Conservation (phyloP, 331 rosid genomes). For the Cucumis variabilis region DNA sequence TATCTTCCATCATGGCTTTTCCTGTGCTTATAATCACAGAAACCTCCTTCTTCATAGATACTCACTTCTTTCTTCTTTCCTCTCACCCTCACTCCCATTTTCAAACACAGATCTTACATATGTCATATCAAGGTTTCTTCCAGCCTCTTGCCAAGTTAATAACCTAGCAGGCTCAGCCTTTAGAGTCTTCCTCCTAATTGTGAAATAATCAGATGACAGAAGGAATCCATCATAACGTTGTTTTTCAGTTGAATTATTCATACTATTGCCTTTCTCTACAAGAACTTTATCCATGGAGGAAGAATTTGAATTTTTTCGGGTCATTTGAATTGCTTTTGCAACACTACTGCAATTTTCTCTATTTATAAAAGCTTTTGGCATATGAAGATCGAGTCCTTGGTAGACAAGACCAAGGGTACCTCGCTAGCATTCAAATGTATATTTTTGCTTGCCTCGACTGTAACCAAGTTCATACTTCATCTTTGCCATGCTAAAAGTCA, state of each 20-base stretch:
- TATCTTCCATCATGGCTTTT: too few relatives aligned
- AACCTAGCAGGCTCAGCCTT: constrained; percentile 95
- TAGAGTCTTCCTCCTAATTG: constrained; percentile 93
- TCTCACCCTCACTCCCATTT: constrained; percentile 95
- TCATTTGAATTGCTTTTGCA: constrained; percentile 82
- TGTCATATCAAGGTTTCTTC: constrained; percentile 88
- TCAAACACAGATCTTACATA: constrained; percentile 83
- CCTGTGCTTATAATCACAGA: too few relatives aligned
- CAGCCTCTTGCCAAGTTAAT: constrained; percentile 97
- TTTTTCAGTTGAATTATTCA: constrained; percentile 65
- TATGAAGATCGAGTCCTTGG: constrained; percentile 95
- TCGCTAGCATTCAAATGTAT: constrained; percentile 89
- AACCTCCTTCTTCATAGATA: too few relatives aligned
- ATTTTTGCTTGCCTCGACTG: constrained; percentile 93
- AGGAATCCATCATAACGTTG: constrained; percentile 94
- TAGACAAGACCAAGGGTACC: constrained; percentile 91
- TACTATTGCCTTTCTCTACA: constrained; percentile 55
- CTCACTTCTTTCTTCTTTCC: too few relatives aligned
- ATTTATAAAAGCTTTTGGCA: constrained; percentile 71
- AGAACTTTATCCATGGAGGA: constrained; percentile 63
- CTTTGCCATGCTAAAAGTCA: constrained; percentile 81
- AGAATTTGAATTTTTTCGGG: constrained; percentile 72
- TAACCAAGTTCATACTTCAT: constrained; percentile 80
- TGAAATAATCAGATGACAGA: constrained; percentile 91
- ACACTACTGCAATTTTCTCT: constrained; percentile 68